Evolutionary conservation across 2,329 filamentous ascomycete genomes (phyloP), one percentile per base, ranked within the genome.

Genomic region (Colletotrichum trifolii): DNA sequence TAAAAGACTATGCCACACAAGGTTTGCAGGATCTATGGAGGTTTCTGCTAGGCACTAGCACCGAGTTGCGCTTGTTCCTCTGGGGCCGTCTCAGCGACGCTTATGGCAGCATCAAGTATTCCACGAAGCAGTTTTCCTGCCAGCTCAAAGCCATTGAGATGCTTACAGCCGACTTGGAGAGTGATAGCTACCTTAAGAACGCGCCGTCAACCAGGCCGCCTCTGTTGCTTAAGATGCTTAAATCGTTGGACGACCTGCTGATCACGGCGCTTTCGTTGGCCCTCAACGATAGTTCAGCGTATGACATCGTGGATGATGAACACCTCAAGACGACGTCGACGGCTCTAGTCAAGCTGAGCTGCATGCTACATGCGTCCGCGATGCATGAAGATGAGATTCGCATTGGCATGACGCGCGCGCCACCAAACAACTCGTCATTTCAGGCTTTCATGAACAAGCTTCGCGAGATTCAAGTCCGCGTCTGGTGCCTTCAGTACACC

Each of bases 81-180:
- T 99, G 96, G 96, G 90, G 91, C 67, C 89, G 93, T 54, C 85
- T 99, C n/a, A 90, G 93, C 42, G 91, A 96, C 68, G 95, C 96
- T 0, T 99, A 99, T 72, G 85, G 89, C 56, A 87, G 86, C 8
- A 97, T 99, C 66, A 87, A 91, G 8, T 97, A 97, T 71, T 81
- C 87, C 0, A 94, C 95, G 0, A 97, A 97, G 75, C 89, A 96
- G 12, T 88, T 97, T 36, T 96, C 92, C 0, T 98, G 94, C 76
- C 87, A 92, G 66, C 82, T 99, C 36, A 90, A 91, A 70, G 93
- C 92, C 69, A 92, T 98, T 52, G 93, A 96, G 74, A 90, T 94
- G 71, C 87, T 98, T 17, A 83, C 96, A 3, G 82, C 81, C 17
- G 85, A 88, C 66, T 78, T 88, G 40, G 83, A 85, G 62, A 77